These are phyloP conservation scores for Sporothrix mexicana DNA, from an alignment of 2,329 filamentous ascomycete genomes.

Conservation along the genomic window DNA sequence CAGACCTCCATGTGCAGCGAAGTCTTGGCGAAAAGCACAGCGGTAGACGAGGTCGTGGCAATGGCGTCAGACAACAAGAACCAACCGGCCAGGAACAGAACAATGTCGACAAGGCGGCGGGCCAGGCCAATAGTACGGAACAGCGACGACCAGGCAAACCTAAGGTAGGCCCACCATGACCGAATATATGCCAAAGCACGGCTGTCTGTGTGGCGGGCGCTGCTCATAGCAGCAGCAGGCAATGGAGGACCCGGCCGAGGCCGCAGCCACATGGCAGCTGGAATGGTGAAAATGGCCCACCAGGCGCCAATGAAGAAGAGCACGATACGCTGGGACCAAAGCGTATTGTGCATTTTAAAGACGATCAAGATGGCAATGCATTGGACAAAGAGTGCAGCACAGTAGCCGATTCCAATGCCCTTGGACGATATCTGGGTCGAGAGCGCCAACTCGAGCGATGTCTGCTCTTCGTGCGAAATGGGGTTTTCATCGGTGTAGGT, in stretches of 20 bases:
- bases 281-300: slow-evolving; percentile 93
- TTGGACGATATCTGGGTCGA: slow-evolving; percentile 91
- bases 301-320: slow-evolving; percentile 86
- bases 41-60: slow-evolving; percentile 91
- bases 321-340: slow-evolving; percentile 84
- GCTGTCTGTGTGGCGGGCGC: slow-evolving; percentile 37
- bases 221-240: slow-evolving; percentile 45
- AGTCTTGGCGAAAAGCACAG: slow-evolving; percentile 94
- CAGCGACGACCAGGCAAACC: slow-evolving; percentile 84
- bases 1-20: slow-evolving; percentile 87
- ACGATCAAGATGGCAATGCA: slow-evolving; percentile 80
- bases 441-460: slow-evolving; percentile 73
- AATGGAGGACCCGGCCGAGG: slow-evolving; percentile 87
- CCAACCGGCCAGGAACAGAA: slow-evolving; percentile 85
- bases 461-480: slow-evolving; percentile 51
- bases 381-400: slow-evolving; percentile 83
- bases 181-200: slow-evolving; percentile 42
- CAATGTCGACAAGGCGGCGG: slow-evolving; percentile 71
- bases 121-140: slow-evolving; percentile 80
- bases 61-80: slow-evolving; percentile 94
- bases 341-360: slow-evolving; percentile 73
- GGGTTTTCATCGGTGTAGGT: background rate
- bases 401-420: slow-evolving; percentile 93
- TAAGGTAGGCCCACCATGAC: slow-evolving; percentile 73
- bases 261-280: slow-evolving; percentile 84